phyloP scores from a whole-genome alignment of 2,329 filamentous ascomycete genomes.

The Beauveria brongniartii region DNA sequence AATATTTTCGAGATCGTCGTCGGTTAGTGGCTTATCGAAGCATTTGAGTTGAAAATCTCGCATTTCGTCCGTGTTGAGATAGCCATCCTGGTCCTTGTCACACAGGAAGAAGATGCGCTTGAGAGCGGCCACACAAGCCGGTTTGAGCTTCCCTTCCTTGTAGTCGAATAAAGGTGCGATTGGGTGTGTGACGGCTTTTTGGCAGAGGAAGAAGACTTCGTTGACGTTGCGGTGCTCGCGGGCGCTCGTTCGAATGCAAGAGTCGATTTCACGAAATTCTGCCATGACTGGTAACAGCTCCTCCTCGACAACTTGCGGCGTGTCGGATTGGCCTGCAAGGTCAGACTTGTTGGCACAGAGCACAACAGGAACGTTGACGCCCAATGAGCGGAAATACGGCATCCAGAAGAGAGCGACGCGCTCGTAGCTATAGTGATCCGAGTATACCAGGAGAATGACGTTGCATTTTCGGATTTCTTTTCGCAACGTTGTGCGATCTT shows the following conservation, averaged over 20 bases:
- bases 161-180: slow-evolving; percentile 95
- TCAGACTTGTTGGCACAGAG: slow-evolving; percentile 98
- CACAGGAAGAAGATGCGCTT: slow-evolving; percentile 91
- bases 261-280: slow-evolving; percentile 98
- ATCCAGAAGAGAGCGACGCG: slow-evolving; percentile 96
- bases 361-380: slow-evolving; percentile 97
- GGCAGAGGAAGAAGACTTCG: slow-evolving; percentile 94
- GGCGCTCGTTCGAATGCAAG: slow-evolving; percentile 90
- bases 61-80: slow-evolving; percentile 83
- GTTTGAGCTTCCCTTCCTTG: slow-evolving; percentile 83
- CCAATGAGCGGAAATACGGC: slow-evolving; percentile 92
- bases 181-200: slow-evolving; percentile 95
- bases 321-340: slow-evolving; percentile 63
- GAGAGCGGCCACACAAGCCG: slow-evolving; percentile 76
- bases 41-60: slow-evolving; percentile 84
- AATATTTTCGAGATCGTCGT: slow-evolving; percentile 81
- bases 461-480: slow-evolving; percentile 96
- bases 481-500: slow-evolving; percentile 81
- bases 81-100: slow-evolving; percentile 93
- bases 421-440: slow-evolving; percentile 98
- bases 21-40: slow-evolving; percentile 77
- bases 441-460: slow-evolving; percentile 93
- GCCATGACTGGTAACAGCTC: slow-evolving; percentile 98
- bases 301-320: slow-evolving; percentile 82
- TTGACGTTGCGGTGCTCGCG: slow-evolving; percentile 90